Evolutionary conservation across 1,284 basidiomycete genomes (phyloP), one percentile per base, ranked within the genome.

Genomic region (Trichosporon sp.): DNA sequence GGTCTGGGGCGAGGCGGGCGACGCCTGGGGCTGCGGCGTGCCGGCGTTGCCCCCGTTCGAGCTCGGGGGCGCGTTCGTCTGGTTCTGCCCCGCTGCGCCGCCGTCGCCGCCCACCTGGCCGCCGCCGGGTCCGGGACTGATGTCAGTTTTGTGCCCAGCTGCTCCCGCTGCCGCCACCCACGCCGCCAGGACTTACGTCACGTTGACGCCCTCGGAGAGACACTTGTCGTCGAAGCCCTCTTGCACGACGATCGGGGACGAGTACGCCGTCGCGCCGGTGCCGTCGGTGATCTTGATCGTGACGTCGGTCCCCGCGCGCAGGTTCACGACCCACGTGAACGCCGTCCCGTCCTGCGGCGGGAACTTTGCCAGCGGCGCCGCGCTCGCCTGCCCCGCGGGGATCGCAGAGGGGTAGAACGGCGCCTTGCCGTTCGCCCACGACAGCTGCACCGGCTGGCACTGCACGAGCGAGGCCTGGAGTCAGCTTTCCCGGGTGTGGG

Each of bases 351-450:
- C 75, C 72, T 86, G 86, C 3, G 78, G 68, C 38, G 32, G 32
- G 31, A 68, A 73, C 29, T 27, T 23, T 15, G 65, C 51, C 32
- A 74, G 68, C 35, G 90, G 81, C 66, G 85, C 23, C 1, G 87
- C 88, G 15, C 80, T 65, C 2, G 86, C 74, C 75, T 92, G 87
- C 62, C 87, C 89, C 88, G 89, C 89, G 65, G 91, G 91, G 65
- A 91, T 78, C 71, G 91, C 76, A 31, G 87, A 84, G 70, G 91
- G 71, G 82, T 85, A 93, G 84, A 87, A 93, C 0, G 91, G 91
- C 6, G 66, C 25, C 0, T 73, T 69, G 56, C 90, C 89, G 32
- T 83, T 87, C 31, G 74, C 65, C 88, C 89, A 93, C 7, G 79
- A 80, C 71, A 92, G 73, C 35, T 71, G 72, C 60, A 73, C 72